Percentiles rank a stretch among this genome's conserved stretches.
These are phyloP conservation scores for Excoecaria cochinchinensis DNA, from an alignment of 345 rosid genomes.

Conservation along the genomic window DNA sequence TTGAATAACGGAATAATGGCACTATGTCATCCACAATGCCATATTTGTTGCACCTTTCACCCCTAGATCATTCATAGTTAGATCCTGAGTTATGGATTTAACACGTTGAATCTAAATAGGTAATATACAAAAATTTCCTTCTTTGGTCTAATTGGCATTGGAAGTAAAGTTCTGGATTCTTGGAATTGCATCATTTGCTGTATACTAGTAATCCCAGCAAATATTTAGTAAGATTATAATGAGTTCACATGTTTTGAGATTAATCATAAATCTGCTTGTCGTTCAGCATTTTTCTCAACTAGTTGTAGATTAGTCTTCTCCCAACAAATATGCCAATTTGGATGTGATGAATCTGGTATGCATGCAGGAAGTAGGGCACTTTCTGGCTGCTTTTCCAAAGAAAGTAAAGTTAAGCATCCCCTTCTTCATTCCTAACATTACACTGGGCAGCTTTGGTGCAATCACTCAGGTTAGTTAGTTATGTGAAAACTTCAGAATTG, in stretches of 20 bases:
- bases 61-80: background rate
- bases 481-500: background rate
- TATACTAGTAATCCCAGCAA: background rate
- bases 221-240: background rate
- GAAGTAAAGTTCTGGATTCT: background rate
- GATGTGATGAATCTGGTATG: slow-evolving; percentile 22
- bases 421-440: slow-evolving; percentile 86
- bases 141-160: background rate
- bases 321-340: background rate
- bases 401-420: slow-evolving; percentile 94
- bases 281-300: background rate
- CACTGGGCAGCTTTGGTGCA: slow-evolving; percentile 98
- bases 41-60: background rate
- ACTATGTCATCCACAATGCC: background rate
- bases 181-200: background rate
- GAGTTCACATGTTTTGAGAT: background rate
- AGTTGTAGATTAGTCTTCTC: background rate
- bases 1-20: background rate
- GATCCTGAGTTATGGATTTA: background rate
- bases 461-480: slow-evolving; percentile 69
- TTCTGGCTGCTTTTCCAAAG: slow-evolving; percentile 87
- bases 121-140: background rate
- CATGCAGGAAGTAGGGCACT: slow-evolving; percentile 84
- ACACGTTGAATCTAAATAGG: background rate
- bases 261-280: background rate